Evolutionary conservation across 805 yeast genomes (phyloP).

Genomic region (Candida sakaeoensis): DNA sequence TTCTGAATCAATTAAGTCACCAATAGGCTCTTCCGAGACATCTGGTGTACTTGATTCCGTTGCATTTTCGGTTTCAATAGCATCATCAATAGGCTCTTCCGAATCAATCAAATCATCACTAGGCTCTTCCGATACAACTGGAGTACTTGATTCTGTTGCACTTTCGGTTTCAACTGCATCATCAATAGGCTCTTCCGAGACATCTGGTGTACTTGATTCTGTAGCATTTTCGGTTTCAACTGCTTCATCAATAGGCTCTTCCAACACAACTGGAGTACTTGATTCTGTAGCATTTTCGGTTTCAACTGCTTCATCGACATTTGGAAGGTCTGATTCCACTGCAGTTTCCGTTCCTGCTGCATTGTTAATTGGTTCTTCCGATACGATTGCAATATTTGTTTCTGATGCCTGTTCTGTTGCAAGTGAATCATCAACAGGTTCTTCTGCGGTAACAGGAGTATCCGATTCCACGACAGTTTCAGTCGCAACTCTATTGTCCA

Average conservation of each 20-base stretch:
- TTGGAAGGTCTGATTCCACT: not conserved
- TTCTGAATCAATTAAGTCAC: not conserved
- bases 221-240: not conserved
- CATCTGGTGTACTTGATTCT: not conserved
- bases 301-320: not conserved
- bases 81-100: no score
- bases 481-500: not conserved
- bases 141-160: not conserved
- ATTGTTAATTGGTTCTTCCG: not conserved
- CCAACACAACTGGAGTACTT: not conserved
- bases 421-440: slow-evolving; percentile 1
- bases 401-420: not conserved
- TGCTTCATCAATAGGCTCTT: not conserved
- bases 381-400: not conserved
- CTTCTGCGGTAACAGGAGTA: not conserved
- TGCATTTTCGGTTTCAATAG: not conserved
- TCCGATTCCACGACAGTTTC: not conserved
- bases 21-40: not conserved
- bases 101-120: not conserved
- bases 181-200: not conserved
- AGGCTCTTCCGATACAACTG: not conserved
- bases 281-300: not conserved
- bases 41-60: not conserved
- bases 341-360: not conserved
- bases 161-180: not conserved